Evolutionary conservation across 2,329 filamentous ascomycete species (phyloP), one percentile per base, ranked within the genome.

Genomic region (Myriosclerotinia scirpicola): DNA sequence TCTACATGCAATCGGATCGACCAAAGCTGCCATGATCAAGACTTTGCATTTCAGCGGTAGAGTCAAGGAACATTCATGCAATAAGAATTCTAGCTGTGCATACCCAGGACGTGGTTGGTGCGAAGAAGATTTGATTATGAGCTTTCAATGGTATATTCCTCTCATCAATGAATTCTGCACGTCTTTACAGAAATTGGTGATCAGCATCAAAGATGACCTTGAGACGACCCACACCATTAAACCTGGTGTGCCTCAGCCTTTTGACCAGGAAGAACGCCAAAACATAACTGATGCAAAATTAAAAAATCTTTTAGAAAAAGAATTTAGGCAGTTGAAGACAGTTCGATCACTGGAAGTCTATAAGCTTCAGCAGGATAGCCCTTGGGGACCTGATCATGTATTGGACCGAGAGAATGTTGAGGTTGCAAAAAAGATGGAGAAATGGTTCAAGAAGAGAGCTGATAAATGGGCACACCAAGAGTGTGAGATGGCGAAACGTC

Each of bases 61-160:
- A 1, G 5, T 36, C 17, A 48, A 48, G 20, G 0, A 4, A 22
- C 42, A 59, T 14, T 0, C n/a, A n/a, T n/a, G n/a, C n/a, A n/a
- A n/a, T n/a, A n/a, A n/a, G n/a, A n/a, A n/a, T n/a, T n/a, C n/a
- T n/a, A n/a, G n/a, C n/a, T n/a, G n/a, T n/a, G n/a, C n/a, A n/a
- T n/a, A n/a, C n/a, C n/a, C n/a, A n/a, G n/a, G 1, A 40, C 0
- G 0, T n/a, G 8, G 15, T n/a, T 17, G 2, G 3, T 59, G 56
- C 22, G 4, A 34, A n/a, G 2, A 46, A 34, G 56, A 46, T 26
- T n/a, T 59, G 8, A 30, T 48, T 9, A 15, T 34, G 3, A n/a
- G 22, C 7, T 1, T 59, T 3, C 26, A 15, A 1, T 4, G 34
- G 0, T 48, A 59, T 7, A n/a, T 59, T 8, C 17, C 17, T 30